Base-by-base conservation (phyloP, 257 asterid genomes). In the Asclepias syriaca region DNA sequence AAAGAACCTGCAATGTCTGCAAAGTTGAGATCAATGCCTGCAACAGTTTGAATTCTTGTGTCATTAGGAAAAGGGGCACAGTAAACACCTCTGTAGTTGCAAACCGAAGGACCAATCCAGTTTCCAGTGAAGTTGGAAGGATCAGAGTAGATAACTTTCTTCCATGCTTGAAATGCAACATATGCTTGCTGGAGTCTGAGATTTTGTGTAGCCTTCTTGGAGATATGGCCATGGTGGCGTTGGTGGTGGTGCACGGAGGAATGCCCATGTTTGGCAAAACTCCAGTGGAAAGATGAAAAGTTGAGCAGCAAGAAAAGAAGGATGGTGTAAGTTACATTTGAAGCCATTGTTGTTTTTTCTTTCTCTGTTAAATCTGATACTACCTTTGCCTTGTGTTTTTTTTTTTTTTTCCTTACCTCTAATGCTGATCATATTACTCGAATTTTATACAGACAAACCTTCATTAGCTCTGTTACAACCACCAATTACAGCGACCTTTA, bases 11-110 rank as follows among this genome's bases (percentile, higher is more conserved):
- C 96, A 16, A 90, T 84, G 72, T 90, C 89, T 3, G 75, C 83
- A 5, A 72, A 84, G 82, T 90, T 90, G 74, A 88, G 88, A 77
- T 90, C 96, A 57, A 90, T 81, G 37, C 96, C 96, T 2, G 92
- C 89, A 3, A 90, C 89, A 18, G 67, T 71, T 61, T 37, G 73
- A 10, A 65, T n/a, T 65, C 45, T 43, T 15, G 89, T 79, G 85
- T 87, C 74, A 27, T 84, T 68, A 21, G 86, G 89, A 58, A 16
- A 67, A 5, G 89, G 85, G 0, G 89, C 79, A 18, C 96, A 90
- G 29, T 74, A 90, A 58, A 88, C 63, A 11, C 93, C 89, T 0
- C 65, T 66, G 77, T 90, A 90, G 74, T 66, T 77, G 84, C 97
- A 90, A 0, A 90, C 92, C 16, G 76, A 65, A 1, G 86, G 82